Evolutionary conservation across 192 early-diverging fungal genomes (phyloP), one percentile per base, ranked within the genome.

Genomic region (Diversispora epigaea): DNA sequence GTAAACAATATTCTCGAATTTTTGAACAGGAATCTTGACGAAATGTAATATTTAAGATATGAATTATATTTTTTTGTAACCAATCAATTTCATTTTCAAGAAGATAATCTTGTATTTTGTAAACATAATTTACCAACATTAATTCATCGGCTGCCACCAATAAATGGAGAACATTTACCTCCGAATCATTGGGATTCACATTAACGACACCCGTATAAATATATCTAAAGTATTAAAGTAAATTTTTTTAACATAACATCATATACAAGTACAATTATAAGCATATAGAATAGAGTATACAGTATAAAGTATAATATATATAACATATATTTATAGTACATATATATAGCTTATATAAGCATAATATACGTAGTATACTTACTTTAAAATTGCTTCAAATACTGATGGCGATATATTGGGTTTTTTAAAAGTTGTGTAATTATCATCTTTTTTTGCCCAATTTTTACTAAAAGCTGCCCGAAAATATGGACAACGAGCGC

Each of bases 101-200:
- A 6, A 72, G 56, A 72, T 72, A 45, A 21, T 72, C 56, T 45
- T 72, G 70, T 32, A 72, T 58, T 5, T 6, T 19, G 6, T 11
- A 10, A 12, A 56, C 12, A n/a, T 50, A 41, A 43, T 72, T 56
- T 60, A 12, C 55, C 2, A 72, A 21, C 19, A 22, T 41, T n/a
- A 72, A 58, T 72, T 72, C 70, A 45, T 72, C 70, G 9, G 70
- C 70, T 21, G 70, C 70, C 12, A 72, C 43, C 19, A 72, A 49
- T 6, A 72, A 21, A 21, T 45, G 39, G 9, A 72, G 56, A 12
- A 72, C 11, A 19, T 40, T 40, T 14, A 32, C 52, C 12, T 67
- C n/a, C 10, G 54, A 17, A 43, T 58, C 11, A 11, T 45, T 45
- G 12, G 45, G 32, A 45, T 72, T 49, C 17, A 58, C n/a, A 4